Base-by-base conservation (phyloP, 2,329 filamentous ascomycete genomes). In the Botrytis fabae region DNA sequence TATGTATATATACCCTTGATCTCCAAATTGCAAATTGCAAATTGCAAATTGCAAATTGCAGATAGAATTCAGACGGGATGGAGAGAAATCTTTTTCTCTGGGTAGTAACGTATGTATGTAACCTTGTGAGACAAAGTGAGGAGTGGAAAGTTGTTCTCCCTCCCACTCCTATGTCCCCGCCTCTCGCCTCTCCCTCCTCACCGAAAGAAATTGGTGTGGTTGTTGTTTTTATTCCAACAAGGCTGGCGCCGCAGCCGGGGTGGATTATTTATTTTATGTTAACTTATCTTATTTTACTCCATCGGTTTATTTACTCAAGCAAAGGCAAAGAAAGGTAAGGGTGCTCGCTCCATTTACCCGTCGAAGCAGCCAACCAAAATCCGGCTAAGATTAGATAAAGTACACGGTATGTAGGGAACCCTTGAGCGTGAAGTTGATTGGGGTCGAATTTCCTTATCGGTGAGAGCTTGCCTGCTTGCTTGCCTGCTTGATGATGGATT, bases 231-330 rank as follows among this genome's bases (percentile, higher is more conserved):
- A 66, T 40, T 66, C 20, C 51, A 57, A 54, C 64, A 66, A 66
- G 64, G 64, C 64, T 66, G 64, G 64, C 64, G 64, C 64, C 46
- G 22, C 44, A 66, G 44, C 64, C 64, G 64, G 64, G 63, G 25
- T 65, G 25, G 40, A 44, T 54, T 38, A n/a, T 40, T 28, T 14
- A 12, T 38, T 20, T 1, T 9, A 38, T 38, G 35, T 38, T 38
- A 38, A 5, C 8, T 38, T 38, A 38, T 38, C 8, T 38, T 9
- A 38, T 38, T 38, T 38, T 38, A 38, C 8, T 38, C 38, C 38
- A n/a, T 12, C 14, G n/a, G 46, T 25, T 66, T 38, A 46, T 40
- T 35, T 38, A n/a, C 22, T 2, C 18, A 18, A 5, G 14, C 12
- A 38, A 9, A 9, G 38, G 38, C 8, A 38, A 38, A 42, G 42